Conservation (phyloP, 225 moss, liverwort and hornwort genomes). For the Straminergon stramineum region DNA sequence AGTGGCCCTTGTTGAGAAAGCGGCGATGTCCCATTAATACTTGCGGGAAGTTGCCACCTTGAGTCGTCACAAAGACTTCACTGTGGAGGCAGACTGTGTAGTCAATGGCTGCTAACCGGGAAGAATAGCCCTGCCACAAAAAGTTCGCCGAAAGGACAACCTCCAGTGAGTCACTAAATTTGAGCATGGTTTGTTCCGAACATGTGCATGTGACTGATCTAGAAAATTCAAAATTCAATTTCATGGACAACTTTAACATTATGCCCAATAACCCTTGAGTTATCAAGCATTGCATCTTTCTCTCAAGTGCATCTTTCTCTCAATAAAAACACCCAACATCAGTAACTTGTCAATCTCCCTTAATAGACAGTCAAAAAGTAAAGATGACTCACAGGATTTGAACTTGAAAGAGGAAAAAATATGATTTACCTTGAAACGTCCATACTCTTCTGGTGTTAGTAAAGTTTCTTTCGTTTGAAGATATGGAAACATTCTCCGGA, state of each 20-base stretch:
- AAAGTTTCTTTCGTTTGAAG: slow-evolving; percentile 85
- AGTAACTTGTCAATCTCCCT: neutral
- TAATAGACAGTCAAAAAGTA: neutral
- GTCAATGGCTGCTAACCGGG: slow-evolving; percentile 83
- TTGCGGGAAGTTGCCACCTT: slow-evolving; percentile 97
- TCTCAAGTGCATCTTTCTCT: neutral
- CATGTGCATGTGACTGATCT: neutral
- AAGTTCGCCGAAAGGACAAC: neutral
- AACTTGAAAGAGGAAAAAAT: no score
- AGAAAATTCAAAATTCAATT: neutral
- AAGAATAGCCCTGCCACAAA: slow-evolving; percentile 59
- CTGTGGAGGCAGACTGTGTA: slow-evolving; percentile 86
- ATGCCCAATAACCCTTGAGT: neutral
- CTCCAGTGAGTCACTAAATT: neutral
- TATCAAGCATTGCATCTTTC: neutral
- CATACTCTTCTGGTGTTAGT: slow-evolving; percentile 57
- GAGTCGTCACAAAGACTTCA: slow-evolving; percentile 92
- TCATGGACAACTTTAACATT: neutral
- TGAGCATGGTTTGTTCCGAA: neutral
- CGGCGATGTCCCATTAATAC: slow-evolving; percentile 90
- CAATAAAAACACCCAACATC: neutral
- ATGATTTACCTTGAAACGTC: slow-evolving; percentile 53
- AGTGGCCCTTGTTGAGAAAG: slow-evolving; percentile 80
- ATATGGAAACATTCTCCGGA: slow-evolving; percentile 77
- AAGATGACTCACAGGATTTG: neutral